Evolutionary conservation across 345 rosid species (phyloP), one percentile per base, ranked within the genome.

Genomic region (Clarkia xantiana): DNA sequence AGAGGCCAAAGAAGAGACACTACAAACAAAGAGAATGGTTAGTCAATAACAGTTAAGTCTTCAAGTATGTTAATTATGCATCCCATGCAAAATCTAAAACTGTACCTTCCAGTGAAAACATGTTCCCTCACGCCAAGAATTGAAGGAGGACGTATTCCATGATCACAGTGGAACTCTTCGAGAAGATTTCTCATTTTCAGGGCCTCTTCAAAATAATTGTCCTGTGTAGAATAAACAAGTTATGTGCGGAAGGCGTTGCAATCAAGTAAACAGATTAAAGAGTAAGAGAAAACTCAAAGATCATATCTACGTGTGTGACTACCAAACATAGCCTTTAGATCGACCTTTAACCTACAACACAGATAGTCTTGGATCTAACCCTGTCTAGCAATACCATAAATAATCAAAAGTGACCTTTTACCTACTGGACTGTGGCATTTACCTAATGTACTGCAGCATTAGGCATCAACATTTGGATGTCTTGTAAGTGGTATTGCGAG

Each of bases 71-170:
- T 13, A 29, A 48, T 10, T n/a, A 49, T 23, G 14, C 53, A 16
- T 39, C 25, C 51, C 18, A 59, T n/a, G 29, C 50, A 55, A 16
- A 53, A 6, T 39, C 40, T 8, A 44, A 15, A 63, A 22, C 43
- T 54, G 53, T 64, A 79, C 97, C 97, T 83, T 76, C 98, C 98
- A 0, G 98, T 90, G 61, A 90, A 90, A 53, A 90, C 89, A 58
- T 90, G 89, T 66, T 90, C 98, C 70, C 98, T 67, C 53, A 90
- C 96, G 64, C 98, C 98, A 68, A 90, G 91, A 76, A 90, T 90
- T n/a, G 94, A 83, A 59, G 98, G 80, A 62, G 87, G 72, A 54
- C 68, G 94, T 64, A 81, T 76, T 38, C 98, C 98, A 62, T 90
- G 96, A 67, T 83, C 78, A 56, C 62, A 22, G 47, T 76, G 76